phyloP scores from a whole-genome alignment of 148 eudicot species.

The Camellia granthamiana region DNA sequence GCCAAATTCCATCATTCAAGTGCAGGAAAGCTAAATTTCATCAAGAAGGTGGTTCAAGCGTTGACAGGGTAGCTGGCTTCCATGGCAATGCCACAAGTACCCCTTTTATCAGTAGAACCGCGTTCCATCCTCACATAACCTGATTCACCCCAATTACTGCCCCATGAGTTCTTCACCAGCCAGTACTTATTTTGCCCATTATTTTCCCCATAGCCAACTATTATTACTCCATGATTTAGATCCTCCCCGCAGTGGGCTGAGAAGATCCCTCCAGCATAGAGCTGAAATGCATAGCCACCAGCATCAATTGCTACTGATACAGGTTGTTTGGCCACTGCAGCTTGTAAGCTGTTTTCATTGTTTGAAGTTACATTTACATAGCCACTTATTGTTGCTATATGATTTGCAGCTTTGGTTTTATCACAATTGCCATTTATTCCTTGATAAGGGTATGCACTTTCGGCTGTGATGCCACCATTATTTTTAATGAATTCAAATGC shows the following conservation, averaged over 20 bases:
- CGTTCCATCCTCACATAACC: slow-evolving; percentile 53
- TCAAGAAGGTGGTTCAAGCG: not conserved
- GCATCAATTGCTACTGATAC: slow-evolving; percentile 66
- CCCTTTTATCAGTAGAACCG: slow-evolving; percentile 19
- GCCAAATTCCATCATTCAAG: not conserved
- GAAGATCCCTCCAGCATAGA: slow-evolving; percentile 52
- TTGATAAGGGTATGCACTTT: slow-evolving; percentile 50
- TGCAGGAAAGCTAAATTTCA: not conserved
- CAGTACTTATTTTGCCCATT: slow-evolving; percentile 33
- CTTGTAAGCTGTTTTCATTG: slow-evolving; percentile 37
- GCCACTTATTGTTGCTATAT: slow-evolving; percentile 33
- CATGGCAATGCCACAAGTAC: slow-evolving; percentile 55
- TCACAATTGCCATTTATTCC: slow-evolving; percentile 40
- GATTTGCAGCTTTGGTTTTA: slow-evolving; percentile 15
- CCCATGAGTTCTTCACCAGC: slow-evolving; percentile 65
- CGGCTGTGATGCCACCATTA: slow-evolving; percentile 48
- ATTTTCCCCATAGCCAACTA: slow-evolving; percentile 52
- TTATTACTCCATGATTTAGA: slow-evolving; percentile 52
- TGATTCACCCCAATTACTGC: slow-evolving; percentile 51
- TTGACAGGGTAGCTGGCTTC: slow-evolving; percentile 48
- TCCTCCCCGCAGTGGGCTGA: slow-evolving; percentile 41
- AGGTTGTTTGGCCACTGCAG: slow-evolving; percentile 55
- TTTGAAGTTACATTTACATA: slow-evolving; percentile 29
- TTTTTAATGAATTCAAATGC: slow-evolving; percentile 49
- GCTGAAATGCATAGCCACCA: slow-evolving; percentile 45